A percentile compares a stretch with the other conserved stretches of the same genome.
These are phyloP conservation scores for Syzygium aqueum DNA, from an alignment of 345 rosid genomes.

Conservation along the genomic window DNA sequence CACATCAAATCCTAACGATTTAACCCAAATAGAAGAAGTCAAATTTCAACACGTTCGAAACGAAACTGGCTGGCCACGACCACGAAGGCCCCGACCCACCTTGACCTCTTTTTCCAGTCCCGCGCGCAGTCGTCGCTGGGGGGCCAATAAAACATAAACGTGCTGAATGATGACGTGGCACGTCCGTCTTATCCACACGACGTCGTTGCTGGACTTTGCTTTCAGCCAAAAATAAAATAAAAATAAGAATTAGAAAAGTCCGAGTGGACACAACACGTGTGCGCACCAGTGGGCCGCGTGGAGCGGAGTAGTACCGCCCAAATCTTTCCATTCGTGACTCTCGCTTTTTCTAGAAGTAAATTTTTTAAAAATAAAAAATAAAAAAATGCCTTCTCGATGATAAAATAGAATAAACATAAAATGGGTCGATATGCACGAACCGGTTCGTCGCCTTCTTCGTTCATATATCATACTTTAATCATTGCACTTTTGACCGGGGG, in stretches of 20 bases:
- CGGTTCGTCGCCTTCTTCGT: not conserved
- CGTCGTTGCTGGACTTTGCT: not conserved
- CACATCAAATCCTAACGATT: not conserved
- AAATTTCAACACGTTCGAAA: not conserved
- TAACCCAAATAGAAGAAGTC: not conserved
- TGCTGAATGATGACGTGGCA: not conserved
- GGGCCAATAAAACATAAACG: not conserved
- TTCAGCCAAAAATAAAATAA: not conserved
- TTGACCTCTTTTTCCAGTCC: not conserved
- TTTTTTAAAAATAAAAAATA: no score
- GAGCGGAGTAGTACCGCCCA: not conserved
- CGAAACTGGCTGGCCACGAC: not conserved
- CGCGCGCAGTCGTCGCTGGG: not conserved
- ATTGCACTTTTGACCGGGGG: not conserved
- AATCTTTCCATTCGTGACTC: not conserved
- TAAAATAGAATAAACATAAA: no score
- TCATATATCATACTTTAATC: not conserved
- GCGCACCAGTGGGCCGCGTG: not conserved
- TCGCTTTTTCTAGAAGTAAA: not conserved
- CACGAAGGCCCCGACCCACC: not conserved
- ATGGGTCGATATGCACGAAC: not conserved
- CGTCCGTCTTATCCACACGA: conserved; percentile 7
- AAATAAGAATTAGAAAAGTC: fast-evolving
- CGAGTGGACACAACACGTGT: not conserved
- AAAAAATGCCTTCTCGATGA: not conserved